These are phyloP conservation scores for Zelopaecilomyces penicillatus DNA, from an alignment of 2,329 filamentous ascomycete genomes.

Conservation along the genomic window DNA sequence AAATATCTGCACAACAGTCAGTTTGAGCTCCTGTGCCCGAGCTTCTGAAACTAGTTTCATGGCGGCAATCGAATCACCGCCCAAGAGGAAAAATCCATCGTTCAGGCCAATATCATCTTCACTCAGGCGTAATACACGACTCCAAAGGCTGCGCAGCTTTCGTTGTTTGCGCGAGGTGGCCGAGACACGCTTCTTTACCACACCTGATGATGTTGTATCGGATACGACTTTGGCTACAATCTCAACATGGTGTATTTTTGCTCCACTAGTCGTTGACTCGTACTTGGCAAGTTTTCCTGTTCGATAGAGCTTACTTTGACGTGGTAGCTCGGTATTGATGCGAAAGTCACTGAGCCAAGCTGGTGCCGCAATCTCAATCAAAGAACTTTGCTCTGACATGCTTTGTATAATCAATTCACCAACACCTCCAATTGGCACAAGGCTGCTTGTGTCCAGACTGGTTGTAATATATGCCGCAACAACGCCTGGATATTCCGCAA, in stretches of 20 bases:
- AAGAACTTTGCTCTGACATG: constrained; percentile 13
- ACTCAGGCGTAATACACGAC: constrained; percentile 33
- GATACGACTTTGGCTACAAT: constrained; percentile 7
- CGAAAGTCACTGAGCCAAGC: constrained; percentile 17
- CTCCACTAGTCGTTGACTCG: constrained; percentile 14
- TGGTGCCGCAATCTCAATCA: constrained; percentile 19
- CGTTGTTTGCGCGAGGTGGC: constrained; percentile 34
- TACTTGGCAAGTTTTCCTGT: constrained; percentile 34
- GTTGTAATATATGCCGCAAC: constrained; percentile 34
- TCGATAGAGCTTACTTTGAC: constrained; percentile 25
- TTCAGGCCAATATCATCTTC: constrained; percentile 42
- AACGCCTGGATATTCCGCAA: constrained; percentile 16
- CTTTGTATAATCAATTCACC: constrained; percentile 37
- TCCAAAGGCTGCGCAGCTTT: constrained; percentile 40
- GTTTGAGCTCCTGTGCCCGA: constrained; percentile 35
- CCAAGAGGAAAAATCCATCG: constrained; percentile 52
- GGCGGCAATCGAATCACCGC: constrained; percentile 51
- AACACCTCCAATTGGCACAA: constrained; percentile 32
- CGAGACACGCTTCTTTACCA: constrained; percentile 22
- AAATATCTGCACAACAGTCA: constrained; percentile 51
- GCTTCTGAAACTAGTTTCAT: constrained; percentile 54
- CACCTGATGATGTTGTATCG: background rate
- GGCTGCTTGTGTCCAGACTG: constrained; percentile 21
- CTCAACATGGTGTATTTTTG: constrained; percentile 23
- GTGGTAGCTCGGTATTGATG: background rate